Evolutionary conservation across 345 rosid genomes (phyloP), one percentile per base, ranked within the genome.

Genomic region (Gossypium turneri): DNA sequence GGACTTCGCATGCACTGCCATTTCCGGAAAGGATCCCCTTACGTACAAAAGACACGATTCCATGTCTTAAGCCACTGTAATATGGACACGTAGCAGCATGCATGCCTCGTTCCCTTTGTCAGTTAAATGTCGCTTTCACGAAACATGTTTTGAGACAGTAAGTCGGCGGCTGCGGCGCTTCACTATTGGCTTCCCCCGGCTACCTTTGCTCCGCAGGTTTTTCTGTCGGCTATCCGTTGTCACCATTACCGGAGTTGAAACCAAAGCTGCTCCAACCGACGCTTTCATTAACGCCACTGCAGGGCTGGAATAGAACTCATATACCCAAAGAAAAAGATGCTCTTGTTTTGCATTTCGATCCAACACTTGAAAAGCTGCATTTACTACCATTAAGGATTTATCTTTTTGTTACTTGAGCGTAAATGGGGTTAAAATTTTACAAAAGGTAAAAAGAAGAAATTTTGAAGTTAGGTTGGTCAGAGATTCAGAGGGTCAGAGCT

Each of bases 131-230:
- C 84, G 78, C 86, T 90, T 74, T 88, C 87, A 59, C 16, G 27
- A 80, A 69, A 81, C 73, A 52, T 16, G 6, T 53, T 16, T 16
- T n/a, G 53, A 25, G 75, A 81, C 88, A 60, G 81, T 77, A 84
- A 78, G 85, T 84, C 90, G 88, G 87, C 90, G 81, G 83, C 84
- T 86, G 80, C 86, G 85, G 84, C 85, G 86, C 79, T 27, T 86
- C 80, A 8, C 71, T 84, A 90, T 89, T 86, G 75, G 75, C 81
- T 69, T 63, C 67, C 79, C 72, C 73, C 76, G 59, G 84, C 80
- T 83, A 70, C 43, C 79, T 75, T 68, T 27, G 25, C 64, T 73
- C 77, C 74, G 67, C 75, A 82, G 80, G 79, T 81, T 72, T 67
- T 78, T 79, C 58, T 75, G 78, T 72, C 75, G 59, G 41, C 67